Base-by-base conservation (phyloP, 495 filamentous ascomycete genomes). In the Letharia columbiana region DNA sequence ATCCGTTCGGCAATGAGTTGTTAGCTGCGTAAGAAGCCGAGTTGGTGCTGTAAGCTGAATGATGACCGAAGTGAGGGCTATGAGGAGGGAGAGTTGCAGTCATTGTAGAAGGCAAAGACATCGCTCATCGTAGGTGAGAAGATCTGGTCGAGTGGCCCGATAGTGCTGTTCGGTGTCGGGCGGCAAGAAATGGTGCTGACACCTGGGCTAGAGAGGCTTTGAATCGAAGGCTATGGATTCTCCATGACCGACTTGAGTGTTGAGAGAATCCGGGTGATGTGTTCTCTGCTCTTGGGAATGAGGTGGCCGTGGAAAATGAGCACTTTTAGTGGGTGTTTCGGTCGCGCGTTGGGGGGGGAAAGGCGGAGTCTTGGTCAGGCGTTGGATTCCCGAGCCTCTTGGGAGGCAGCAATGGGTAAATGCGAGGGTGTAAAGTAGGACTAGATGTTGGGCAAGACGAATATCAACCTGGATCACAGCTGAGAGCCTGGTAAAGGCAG, bases 71-170 rank as follows among this genome's bases (percentile, higher is more conserved):
- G 71, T 83, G 83, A 69, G 86, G 86, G 71, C 88, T 88, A 70
- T 88, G 88, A 69, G 84, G 84, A 69, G 85, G 83, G 73, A 89
- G 82, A 69, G 89, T 90, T 68, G 89, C 87, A 67, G 88, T 90
- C 58, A 87, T 89, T 59, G 88, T 91, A 59, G 90, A 92, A 57
- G 90, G 90, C 23, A 90, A 91, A 79, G 91, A 93, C 91, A 95
- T 95, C 73, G 72, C 73, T 67, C 61, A 66, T 59, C 17, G 37
- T 47, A 40, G 42, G 20, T 18, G 49, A 41, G n/a, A 9, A 54
- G 13, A 61, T 49, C 37, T 54, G 15, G n/a, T 31, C 7, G 37
- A 61, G 45, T 41, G 44, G 59, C 12, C 23, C 11, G 57, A 58
- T 28, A 56, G 62, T 52, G 41, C 62, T 44, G 57, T 57, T 58